Evolutionary conservation across 2,329 filamentous ascomycete species (phyloP).

Genomic region (Bipolaris sorokiniana): DNA sequence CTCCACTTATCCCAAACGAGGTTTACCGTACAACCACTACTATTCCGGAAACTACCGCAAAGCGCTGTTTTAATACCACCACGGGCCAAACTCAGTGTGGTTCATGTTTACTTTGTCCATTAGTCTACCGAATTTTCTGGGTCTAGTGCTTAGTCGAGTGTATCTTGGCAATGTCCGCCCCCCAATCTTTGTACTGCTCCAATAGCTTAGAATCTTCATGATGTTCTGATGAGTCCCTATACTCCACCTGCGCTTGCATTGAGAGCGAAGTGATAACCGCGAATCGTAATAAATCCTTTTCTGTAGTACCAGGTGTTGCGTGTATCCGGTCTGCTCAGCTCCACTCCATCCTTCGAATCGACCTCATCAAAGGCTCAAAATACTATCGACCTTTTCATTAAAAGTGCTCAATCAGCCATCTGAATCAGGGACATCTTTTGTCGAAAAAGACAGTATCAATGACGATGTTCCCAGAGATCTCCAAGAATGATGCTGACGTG

Average conservation of each 20-base stretch:
- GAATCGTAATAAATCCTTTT: background rate
- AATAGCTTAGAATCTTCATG: background rate
- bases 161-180: background rate
- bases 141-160: background rate
- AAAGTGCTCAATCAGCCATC: background rate
- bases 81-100: background rate
- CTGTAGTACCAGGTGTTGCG: background rate
- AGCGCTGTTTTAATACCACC: background rate
- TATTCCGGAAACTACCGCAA: background rate
- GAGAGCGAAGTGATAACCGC: background rate
- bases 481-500: background rate
- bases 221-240: background rate
- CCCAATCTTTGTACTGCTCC: background rate
- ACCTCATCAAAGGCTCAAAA: background rate
- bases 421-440: background rate
- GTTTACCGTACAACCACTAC: too few relatives aligned
- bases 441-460: background rate
- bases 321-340: background rate
- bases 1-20: too few relatives aligned
- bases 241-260: background rate
- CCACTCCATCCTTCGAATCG: background rate
- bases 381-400: background rate
- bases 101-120: background rate
- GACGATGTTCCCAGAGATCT: background rate
- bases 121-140: background rate